Evolutionary conservation across 257 asterid genomes (phyloP).

Genomic region (Galeopsis tetrahit): DNA sequence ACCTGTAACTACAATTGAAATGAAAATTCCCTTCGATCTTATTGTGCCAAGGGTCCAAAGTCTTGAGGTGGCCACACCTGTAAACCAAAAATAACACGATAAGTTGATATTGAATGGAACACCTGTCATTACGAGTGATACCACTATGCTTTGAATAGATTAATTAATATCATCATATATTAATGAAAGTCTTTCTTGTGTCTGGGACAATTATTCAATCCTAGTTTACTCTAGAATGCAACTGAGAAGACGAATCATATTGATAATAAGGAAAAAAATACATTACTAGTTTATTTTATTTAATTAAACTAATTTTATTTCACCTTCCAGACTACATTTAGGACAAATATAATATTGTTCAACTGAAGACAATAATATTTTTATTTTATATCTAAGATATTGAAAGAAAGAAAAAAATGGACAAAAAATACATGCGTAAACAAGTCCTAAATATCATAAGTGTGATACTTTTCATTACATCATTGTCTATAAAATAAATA

Average conservation of each 20-base stretch:
- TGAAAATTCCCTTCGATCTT: constrained; percentile 18
- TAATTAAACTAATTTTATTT: background rate
- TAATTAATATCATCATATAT: background rate
- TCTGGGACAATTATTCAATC: background rate
- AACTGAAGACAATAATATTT: background rate
- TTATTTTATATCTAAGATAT: background rate
- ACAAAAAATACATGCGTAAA: background rate
- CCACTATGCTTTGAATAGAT: background rate
- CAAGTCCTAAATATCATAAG: background rate
- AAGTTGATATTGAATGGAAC: constrained; percentile 3
- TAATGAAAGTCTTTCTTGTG: background rate
- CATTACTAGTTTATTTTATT: background rate
- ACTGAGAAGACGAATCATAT: background rate
- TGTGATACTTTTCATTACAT: no score
- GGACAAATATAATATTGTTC: background rate
- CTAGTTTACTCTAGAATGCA: background rate
- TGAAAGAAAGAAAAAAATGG: background rate
- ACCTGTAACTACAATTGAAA: constrained; percentile 31
- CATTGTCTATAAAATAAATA: no score
- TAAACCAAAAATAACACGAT: constrained; percentile 1
- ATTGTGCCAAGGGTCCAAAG: constrained; percentile 64
- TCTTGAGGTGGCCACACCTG: constrained; percentile 97
- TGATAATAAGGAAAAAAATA: no score
- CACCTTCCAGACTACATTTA: background rate
- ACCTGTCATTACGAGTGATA: background rate